Conservation (phyloP, 805 yeast species). For the Candida xiaguanensis region DNA sequence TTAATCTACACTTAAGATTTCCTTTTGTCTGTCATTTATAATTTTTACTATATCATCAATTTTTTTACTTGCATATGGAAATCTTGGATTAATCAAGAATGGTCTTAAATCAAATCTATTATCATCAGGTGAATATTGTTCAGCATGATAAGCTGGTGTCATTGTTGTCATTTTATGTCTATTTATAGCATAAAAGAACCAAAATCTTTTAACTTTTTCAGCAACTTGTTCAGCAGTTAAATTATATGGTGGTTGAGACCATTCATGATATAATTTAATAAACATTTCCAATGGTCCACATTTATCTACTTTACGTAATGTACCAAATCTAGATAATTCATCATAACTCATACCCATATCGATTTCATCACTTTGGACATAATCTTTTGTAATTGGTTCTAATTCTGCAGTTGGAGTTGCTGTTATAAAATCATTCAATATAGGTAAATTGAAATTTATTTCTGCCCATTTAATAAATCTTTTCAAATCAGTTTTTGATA, state of each 20-base stretch:
- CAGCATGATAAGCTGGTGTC: constrained; percentile 97
- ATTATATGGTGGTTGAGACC: constrained; percentile 69
- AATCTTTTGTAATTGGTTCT: constrained; percentile 89
- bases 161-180: constrained; percentile 97
- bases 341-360: constrained; percentile 99
- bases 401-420: constrained; percentile 98
- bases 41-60: constrained; percentile 73
- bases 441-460: constrained; percentile 65
- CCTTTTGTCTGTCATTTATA: constrained; percentile 42
- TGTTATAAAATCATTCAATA: constrained; percentile 69
- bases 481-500: constrained; percentile 90
- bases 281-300: constrained; percentile 98
- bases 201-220: constrained; percentile 86
- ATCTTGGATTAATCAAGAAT: constrained; percentile 86
- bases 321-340: constrained; percentile 87
- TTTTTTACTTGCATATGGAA: constrained; percentile 84
- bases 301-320: constrained; percentile 84
- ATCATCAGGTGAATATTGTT: constrained; percentile 97
- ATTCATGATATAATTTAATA: constrained; percentile 80
- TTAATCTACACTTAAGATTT: constrained; percentile 46
- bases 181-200: constrained; percentile 90
- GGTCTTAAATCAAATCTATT: constrained; percentile 95
- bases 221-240: constrained; percentile 83
- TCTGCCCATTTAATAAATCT: constrained; percentile 81
- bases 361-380: constrained; percentile 92